phyloP scores from a whole-genome alignment of 2,329 filamentous ascomycete species.

The Penicillium sp. region DNA sequence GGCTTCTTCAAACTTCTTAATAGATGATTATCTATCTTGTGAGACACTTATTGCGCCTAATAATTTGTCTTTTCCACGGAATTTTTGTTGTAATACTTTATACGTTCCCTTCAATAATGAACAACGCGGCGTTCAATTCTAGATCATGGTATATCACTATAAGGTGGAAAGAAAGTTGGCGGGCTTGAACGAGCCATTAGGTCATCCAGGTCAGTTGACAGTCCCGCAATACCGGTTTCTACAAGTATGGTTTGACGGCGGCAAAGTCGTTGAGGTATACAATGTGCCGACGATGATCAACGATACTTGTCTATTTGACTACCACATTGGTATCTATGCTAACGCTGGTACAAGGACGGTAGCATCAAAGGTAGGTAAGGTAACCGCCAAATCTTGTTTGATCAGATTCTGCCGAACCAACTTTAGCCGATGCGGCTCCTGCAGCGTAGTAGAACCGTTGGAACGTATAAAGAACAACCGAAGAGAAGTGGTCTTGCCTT shows the following conservation, averaged over 20 bases:
- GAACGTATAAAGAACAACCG: too few relatives aligned
- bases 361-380: conserved; percentile 42
- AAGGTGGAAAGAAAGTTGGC: too few relatives aligned
- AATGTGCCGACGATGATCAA: conserved; percentile 47
- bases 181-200: too few relatives aligned
- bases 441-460: conserved; percentile 9
- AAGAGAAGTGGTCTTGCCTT: too few relatives aligned
- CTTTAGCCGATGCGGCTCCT: conserved; percentile 42
- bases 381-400: conserved; percentile 50
- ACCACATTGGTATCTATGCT: conserved; percentile 50
- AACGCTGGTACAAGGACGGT: conserved; percentile 50
- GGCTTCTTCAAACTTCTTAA: too few relatives aligned
- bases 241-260: conserved; percentile 51
- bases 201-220: conserved; percentile 49
- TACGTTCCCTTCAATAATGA: too few relatives aligned
- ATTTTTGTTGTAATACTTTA: too few relatives aligned
- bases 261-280: conserved; percentile 43
- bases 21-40: too few relatives aligned
- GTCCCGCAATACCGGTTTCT: conserved; percentile 45
- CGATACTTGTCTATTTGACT: conserved; percentile 47
- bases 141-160: too few relatives aligned
- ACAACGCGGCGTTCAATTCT: too few relatives aligned
- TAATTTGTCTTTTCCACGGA: too few relatives aligned
- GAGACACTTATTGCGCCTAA: too few relatives aligned
- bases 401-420: conserved; percentile 47